Evolutionary conservation across 2,329 filamentous ascomycete species (phyloP), one percentile per base, ranked within the genome.

Genomic region (Aspergillus hortae): DNA sequence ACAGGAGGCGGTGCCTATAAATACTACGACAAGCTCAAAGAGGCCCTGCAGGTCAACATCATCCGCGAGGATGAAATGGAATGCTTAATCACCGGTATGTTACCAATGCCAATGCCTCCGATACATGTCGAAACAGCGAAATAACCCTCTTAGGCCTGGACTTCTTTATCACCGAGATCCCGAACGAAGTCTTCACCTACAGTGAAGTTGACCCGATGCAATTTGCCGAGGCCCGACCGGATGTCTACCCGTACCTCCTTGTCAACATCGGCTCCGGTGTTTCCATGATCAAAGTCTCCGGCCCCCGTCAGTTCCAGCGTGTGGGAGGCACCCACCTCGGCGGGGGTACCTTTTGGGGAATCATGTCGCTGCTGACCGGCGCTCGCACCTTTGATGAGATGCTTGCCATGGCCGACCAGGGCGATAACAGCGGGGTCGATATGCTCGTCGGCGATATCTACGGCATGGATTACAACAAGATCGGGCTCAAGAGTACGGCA

Each of bases 371-470:
- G 47, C 79, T 99, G 36, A 99, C 94, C 0, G 91, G 92, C n/a
- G 90, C 92, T 19, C 83, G 88, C 50, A 92, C 86, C n/a, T 99
- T 99, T 67, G 94, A 97, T 70, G 92, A 96, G 62, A 99, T 99
- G 94, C 80, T 99, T 33, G 86, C 87, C 49, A 87, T 95, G 77
- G 92, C 94, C 1, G 94, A 94, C 58, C 80, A 84, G 32, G 94
- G 94, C 23, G 94, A 99, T 74, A 99, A 99, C 65, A 81, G 87
- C 35, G 87, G 88, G 25, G 94, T 99, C 9, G 94, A 99, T 68
- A 92, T 99, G 86, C 80, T 99, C 15, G 94, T 99, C 0, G 94
- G 94, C 17, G 94, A 99, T 70, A 99, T 99, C 47, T 99, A 99
- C 72, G 94, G 94, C 52, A 89, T 89, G 57, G 92, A 95, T 61